Conservation (phyloP, 2,329 filamentous ascomycete species). For the Rutstroemia sydowiana region DNA sequence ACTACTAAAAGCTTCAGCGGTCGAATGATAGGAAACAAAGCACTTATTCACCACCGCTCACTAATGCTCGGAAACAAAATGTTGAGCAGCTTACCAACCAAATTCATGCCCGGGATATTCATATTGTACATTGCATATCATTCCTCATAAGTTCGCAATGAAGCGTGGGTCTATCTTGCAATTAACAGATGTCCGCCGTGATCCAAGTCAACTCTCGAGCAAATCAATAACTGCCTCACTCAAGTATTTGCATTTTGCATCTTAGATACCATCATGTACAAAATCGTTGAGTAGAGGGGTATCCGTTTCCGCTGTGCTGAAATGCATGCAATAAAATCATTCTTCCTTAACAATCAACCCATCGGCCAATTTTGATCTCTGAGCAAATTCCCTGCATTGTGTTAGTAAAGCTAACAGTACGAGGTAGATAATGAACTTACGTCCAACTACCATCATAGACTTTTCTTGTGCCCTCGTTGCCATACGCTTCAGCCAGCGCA, state of each 20-base stretch:
- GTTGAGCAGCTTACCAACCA: too few species aligned
- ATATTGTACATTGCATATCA: too few species aligned
- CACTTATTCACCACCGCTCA: too few species aligned
- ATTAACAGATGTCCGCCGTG: background rate
- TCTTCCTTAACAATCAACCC: conserved; percentile 50
- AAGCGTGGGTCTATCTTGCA: background rate
- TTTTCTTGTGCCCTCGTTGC: conserved; percentile 56
- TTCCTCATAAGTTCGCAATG: background rate
- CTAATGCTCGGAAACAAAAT: too few species aligned
- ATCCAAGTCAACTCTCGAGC: background rate
- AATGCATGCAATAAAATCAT: conserved; percentile 14
- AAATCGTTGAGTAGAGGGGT: conserved; percentile 9
- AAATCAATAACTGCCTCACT: background rate
- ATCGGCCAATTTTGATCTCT: conserved; percentile 54
- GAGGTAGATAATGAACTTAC: conserved; percentile 46
- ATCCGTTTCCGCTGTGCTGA: conserved; percentile 5
- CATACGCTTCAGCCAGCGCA: conserved; percentile 73
- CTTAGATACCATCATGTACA: conserved; percentile 6
- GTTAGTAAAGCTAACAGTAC: conserved; percentile 4
- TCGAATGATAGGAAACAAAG: too few species aligned
- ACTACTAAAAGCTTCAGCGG: too few species aligned
- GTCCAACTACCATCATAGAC: conserved; percentile 98
- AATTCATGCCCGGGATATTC: too few species aligned
- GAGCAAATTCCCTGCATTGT: conserved; percentile 54
- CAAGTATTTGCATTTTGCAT: background rate